Evolutionary conservation across 108 stramenopile genomes (phyloP).

Genomic region (Thalassiosira profunda): DNA sequence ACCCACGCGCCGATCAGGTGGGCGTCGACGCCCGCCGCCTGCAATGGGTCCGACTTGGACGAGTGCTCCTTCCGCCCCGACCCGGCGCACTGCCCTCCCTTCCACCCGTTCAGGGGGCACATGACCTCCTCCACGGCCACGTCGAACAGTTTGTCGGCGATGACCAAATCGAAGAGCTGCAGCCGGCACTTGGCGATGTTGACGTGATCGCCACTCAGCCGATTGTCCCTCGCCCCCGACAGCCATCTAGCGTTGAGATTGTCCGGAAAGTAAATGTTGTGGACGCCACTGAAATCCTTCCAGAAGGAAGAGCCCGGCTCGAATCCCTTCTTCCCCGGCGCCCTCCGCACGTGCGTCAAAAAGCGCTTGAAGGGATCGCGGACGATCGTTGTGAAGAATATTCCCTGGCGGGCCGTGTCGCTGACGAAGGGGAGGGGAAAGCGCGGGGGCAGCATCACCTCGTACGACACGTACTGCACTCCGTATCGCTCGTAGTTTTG

Average conservation of each 20-base stretch:
- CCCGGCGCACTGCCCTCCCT: neutral
- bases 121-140: conserved; percentile 31
- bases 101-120: conserved; percentile 42
- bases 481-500: conserved; percentile 27
- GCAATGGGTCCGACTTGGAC: conserved; percentile 21
- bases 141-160: conserved; percentile 33
- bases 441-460: conserved; percentile 41
- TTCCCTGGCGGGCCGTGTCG: conserved; percentile 26
- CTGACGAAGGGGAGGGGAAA: conserved; percentile 41
- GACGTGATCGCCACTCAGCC: conserved; percentile 31
- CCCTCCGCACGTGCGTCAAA: conserved; percentile 13
- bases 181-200: conserved; percentile 54
- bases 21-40: conserved; percentile 16
- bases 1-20: conserved; percentile 40
- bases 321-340: neutral
- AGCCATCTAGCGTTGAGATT: conserved; percentile 45
- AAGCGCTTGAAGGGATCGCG: conserved; percentile 29
- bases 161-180: conserved; percentile 49
- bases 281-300: conserved; percentile 17
- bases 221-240: conserved; percentile 23
- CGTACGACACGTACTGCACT: conserved; percentile 46
- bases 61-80: conserved; percentile 1
- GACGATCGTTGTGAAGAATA: conserved; percentile 47
- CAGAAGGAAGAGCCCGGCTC: conserved; percentile 20
- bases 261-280: conserved; percentile 22